Evolutionary conservation across 2,329 filamentous ascomycete species (phyloP), one percentile per base, ranked within the genome.

Genomic region (Xylaria sp.): DNA sequence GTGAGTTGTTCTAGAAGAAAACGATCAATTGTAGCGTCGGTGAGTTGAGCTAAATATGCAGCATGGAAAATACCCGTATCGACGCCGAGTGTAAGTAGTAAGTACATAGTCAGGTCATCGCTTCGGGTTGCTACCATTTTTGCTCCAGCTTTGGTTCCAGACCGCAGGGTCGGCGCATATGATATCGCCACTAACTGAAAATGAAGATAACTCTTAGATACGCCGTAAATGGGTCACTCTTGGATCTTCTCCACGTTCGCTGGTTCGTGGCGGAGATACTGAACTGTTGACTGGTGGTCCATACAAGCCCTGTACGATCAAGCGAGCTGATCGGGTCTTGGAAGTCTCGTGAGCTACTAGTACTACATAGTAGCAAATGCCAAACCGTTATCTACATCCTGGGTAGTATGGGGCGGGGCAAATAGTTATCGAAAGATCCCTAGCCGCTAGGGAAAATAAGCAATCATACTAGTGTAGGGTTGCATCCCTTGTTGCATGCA

Each of bases 301-400:
- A n/a, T n/a, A n/a, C n/a, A 46, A 36, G 6, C 30, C 55, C 23
- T 41, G 39, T 23, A 18, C 39, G 36, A 60, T 55, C 20, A 28
- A 23, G 52, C 25, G 41, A 52, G 41, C 18, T 45, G 36, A 45
- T 25, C 28, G n/a, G 15, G 34, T 41, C 36, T 41, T 50, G 32
- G 58, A 52, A n/a, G 23, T 50, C 50, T 15, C 15, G 57, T 48
- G 57, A 41, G 55, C 39, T 60, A 28, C 43, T 58, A 56, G 18
- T 23, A 13, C 6, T 39, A 39, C 15, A 13, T 39, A 39, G 36
- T 39, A 39, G n/a, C n/a, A n/a, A n/a, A 52, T 36, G 18, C 34
- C 18, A 64, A 64, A 57, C 58, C 62, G 58, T 68, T 66, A 66
- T 68, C 66, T 65, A 30, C 6, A 50, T 23, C 55, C 65, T 57